Base-by-base conservation (phyloP, 2,329 filamentous ascomycete species). In the Arthrinium puccinioides region DNA sequence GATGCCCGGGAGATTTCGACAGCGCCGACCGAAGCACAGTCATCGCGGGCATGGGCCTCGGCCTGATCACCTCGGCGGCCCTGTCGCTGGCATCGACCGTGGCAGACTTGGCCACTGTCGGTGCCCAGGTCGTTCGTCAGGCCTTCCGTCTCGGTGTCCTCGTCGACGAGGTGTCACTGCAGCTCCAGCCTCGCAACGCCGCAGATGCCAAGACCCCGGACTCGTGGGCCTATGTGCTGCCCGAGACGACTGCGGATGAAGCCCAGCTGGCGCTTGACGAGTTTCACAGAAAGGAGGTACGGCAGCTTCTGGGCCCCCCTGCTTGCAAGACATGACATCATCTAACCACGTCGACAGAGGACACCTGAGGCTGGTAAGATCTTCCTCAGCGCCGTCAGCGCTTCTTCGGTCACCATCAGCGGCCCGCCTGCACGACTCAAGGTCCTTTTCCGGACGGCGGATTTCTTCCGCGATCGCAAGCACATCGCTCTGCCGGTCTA, bases 91-190 rank as follows among this genome's bases (percentile, higher is more conserved):
- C 70, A 4, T 38, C 51, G 1, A 56, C 50, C 0, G n/a, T 69
- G 5, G 46, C 55, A 0, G 64, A 70, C 15, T 28, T 74, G 1
- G 49, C 63, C 3, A 27, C 55, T 4, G 49, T 51, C 13, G 69
- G 66, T 6, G 64, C 60, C 1, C 54, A 71, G 34, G 59, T 53
- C 2, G 47, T 70, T 2, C 55, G 65, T 1, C 23, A 61, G 2
- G 64, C 70, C 2, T 72, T 74, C 40, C 57, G 69, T 1, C 51
- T 73, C 4, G 68, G 69, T 2, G 47, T 70, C 3, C 48, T 59
- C 4, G 67, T 72, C 1, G 44, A 60, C n/a, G 51, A 54, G 4
- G 51, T 70, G 1, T 70, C 69, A 0, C 47, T 60, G 25, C 59
- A 62, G 16, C 44, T 74, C 5, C 53, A 72, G 39, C 38, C 61